Evolutionary conservation across 1,139 yeast species (phyloP).

Genomic region (Kurtzmaniella quercitrusa): DNA sequence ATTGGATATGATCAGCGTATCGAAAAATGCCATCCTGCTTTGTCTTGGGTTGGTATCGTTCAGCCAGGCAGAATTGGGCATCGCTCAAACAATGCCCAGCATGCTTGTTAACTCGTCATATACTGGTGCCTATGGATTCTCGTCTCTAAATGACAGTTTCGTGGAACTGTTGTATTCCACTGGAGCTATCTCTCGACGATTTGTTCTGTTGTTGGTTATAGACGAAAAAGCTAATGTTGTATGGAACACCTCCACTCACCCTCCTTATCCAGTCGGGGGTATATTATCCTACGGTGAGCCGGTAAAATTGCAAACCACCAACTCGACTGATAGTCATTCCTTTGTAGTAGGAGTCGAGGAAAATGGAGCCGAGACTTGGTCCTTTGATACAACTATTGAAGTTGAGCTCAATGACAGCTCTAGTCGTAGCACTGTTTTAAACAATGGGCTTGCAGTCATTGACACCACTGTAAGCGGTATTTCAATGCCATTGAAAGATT

Average conservation of each 20-base stretch:
- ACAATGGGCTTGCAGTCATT: constrained; percentile 15
- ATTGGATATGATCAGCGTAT: not conserved
- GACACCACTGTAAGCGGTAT: constrained; percentile 69
- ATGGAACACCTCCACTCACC: not conserved
- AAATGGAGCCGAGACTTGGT: constrained; percentile 9
- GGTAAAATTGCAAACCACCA: not conserved
- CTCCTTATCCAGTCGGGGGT: not conserved
- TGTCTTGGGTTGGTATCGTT: constrained; percentile 32
- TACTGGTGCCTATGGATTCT: constrained; percentile 61
- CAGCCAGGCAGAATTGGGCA: constrained; percentile 38
- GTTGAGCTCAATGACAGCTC: constrained; percentile 14
- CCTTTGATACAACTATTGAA: constrained; percentile 24
- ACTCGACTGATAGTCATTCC: not conserved
- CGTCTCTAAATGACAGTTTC: constrained; percentile 28
- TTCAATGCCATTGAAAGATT: constrained; percentile 55
- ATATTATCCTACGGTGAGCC: not conserved
- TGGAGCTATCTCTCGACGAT: constrained; percentile 26
- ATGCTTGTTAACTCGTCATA: constrained; percentile 50
- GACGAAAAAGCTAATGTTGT: not conserved
- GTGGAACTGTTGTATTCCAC: constrained; percentile 33
- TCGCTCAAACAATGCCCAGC: constrained; percentile 49
- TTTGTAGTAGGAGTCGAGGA: not conserved
- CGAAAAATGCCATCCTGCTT: constrained; percentile 33
- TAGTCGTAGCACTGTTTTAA: constrained; percentile 16
- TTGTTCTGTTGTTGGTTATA: constrained; percentile 24